Conservation (phyloP, 768 basidiomycete species). For the Xerocomus brunneocitrinus region DNA sequence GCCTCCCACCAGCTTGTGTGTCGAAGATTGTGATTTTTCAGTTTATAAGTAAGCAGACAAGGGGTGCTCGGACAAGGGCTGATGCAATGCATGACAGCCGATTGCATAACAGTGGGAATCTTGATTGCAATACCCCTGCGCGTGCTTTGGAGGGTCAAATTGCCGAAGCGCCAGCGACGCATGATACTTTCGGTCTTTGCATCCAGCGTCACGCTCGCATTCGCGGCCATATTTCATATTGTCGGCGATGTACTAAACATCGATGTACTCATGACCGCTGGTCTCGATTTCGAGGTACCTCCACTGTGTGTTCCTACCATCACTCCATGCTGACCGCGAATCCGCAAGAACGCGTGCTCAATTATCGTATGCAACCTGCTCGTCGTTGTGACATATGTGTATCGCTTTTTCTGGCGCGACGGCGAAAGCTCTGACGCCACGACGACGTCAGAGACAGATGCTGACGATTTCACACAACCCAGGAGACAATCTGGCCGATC, state of each 20-base stretch:
- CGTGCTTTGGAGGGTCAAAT: conserved; percentile 15
- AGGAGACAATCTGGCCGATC: neutral
- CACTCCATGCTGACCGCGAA: neutral
- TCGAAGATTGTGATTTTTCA: neutral
- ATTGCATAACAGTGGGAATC: conserved; percentile 4
- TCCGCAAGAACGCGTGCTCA: conserved; percentile 3
- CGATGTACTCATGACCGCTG: neutral
- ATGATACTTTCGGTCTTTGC: conserved; percentile 19
- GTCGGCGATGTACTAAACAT: neutral
- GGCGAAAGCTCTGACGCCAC: neutral
- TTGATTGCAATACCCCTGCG: conserved; percentile 12
- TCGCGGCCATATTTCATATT: conserved; percentile 9
- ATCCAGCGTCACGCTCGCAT: conserved; percentile 4
- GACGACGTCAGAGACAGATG: neutral
- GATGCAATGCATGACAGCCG: conserved; percentile 1
- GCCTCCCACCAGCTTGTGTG: neutral
- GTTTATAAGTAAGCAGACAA: conserved; percentile 4
- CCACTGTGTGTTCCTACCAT: neutral
- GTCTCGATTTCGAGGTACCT: conserved; percentile 8
- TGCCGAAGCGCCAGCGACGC: conserved; percentile 9
- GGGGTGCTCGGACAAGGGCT: neutral
- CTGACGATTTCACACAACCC: conserved; percentile 4
- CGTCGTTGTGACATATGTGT: conserved; percentile 14
- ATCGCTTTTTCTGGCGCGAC: conserved; percentile 4
- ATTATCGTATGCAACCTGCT: conserved; percentile 16